Conservation (phyloP, 257 asterid genomes). For the Avicennia marina region DNA sequence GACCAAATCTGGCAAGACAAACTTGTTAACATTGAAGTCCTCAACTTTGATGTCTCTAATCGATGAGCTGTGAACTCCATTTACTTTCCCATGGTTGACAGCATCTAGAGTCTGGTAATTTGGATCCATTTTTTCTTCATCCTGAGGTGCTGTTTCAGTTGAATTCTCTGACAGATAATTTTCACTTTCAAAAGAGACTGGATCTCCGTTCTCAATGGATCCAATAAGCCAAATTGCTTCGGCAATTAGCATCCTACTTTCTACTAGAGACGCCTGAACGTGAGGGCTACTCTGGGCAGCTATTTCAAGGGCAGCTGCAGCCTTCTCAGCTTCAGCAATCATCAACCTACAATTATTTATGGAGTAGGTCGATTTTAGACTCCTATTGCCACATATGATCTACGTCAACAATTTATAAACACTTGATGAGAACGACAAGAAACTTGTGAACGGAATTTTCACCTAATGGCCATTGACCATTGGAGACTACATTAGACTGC, state of each 20-base stretch:
- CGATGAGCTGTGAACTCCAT: constrained; percentile 42
- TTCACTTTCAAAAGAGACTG: constrained; percentile 7
- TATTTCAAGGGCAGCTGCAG: constrained; percentile 69
- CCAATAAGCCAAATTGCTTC: constrained; percentile 59
- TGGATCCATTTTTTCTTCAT: constrained; percentile 17
- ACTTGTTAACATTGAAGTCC: constrained; percentile 23
- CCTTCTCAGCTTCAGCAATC: constrained; percentile 94
- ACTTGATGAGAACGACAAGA: background rate
- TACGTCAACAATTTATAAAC: background rate
- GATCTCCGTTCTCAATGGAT: constrained; percentile 48
- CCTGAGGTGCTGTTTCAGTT: constrained; percentile 3
- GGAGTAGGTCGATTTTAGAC: background rate
- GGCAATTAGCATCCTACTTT: constrained; percentile 69
- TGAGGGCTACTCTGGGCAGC: constrained; percentile 62
- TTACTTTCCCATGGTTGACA: constrained; percentile 25
- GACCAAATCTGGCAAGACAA: constrained; percentile 26
- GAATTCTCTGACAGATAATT: constrained; percentile 21
- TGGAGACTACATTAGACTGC: background rate
- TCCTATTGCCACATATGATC: background rate
- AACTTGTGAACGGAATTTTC: background rate
- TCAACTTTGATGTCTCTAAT: constrained; percentile 14
- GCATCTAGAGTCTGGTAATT: constrained; percentile 16
- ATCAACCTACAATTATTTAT: constrained; percentile 43
- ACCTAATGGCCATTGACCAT: background rate
- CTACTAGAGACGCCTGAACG: constrained; percentile 64